phyloP scores from a whole-genome alignment of 2,329 filamentous ascomycete genomes.

The Fusarium sp. region DNA sequence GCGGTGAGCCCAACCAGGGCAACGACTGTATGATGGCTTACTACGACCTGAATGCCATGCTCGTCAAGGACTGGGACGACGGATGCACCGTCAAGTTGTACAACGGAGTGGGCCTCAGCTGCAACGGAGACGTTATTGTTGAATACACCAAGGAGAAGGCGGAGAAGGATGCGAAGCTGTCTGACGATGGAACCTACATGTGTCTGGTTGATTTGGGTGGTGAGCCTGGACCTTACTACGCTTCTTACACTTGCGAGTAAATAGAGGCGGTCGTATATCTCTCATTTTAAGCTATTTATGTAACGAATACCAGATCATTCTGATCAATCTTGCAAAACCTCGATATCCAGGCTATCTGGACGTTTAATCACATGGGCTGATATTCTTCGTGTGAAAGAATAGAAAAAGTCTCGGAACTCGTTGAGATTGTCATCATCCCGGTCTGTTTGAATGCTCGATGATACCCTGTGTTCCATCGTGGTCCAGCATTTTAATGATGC shows the following conservation, averaged over 20 bases:
- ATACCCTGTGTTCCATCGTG: background rate
- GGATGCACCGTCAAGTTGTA: constrained; percentile 24
- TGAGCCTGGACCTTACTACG: constrained; percentile 15
- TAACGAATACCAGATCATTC: background rate
- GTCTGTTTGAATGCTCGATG: background rate
- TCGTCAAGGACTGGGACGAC: constrained; percentile 23
- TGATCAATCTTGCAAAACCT: background rate
- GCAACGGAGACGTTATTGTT: background rate
- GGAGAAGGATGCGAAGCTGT: constrained; percentile 1
- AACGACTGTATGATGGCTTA: constrained; percentile 25
- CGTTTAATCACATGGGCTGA: background rate
- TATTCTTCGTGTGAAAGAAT: no score
- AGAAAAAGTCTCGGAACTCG: no score
- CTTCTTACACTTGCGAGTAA: constrained; percentile 12
- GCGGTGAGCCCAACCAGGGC: background rate
- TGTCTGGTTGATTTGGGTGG: constrained; percentile 12
- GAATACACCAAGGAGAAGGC: constrained; percentile 9
- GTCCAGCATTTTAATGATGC: background rate
- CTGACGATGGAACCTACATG: constrained; percentile 17
- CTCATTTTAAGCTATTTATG: background rate
- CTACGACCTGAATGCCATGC: constrained; percentile 20
- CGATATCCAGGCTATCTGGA: background rate
- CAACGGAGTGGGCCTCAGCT: constrained; percentile 2
- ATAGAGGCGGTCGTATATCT: background rate
- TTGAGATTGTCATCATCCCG: background rate